Percentiles rank a stretch among this genome's conserved stretches.
phyloP scores from a whole-genome alignment of 2,329 filamentous ascomycete species.

The Aspergillus pseudotamarii region DNA sequence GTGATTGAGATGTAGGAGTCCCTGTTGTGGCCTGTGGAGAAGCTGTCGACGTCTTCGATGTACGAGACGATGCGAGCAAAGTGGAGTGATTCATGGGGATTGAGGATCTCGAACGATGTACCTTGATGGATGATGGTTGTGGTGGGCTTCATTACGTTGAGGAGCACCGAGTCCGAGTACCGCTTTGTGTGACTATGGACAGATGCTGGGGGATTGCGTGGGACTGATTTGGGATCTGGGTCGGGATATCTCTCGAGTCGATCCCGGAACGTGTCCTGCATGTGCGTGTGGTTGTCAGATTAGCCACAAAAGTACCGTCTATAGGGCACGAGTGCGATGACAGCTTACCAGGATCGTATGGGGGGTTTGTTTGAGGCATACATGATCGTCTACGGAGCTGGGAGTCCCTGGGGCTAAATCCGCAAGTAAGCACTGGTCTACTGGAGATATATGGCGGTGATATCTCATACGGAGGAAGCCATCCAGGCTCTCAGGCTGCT shows the following conservation, averaged over 20 bases:
- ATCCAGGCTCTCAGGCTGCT: conserved; percentile 30
- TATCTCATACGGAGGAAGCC: conserved; percentile 23
- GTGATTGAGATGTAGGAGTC: conserved; percentile 25
- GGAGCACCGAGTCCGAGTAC: conserved; percentile 32
- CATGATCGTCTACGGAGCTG: conserved; percentile 8
- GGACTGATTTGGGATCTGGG: conserved; percentile 18
- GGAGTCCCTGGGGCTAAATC: conserved; percentile 15
- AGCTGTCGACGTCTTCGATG: conserved; percentile 37
- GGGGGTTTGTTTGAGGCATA: conserved; percentile 11
- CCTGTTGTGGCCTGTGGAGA: conserved; percentile 24
- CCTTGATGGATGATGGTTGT: conserved; percentile 38
- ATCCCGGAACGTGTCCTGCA: conserved; percentile 37
- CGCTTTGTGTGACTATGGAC: conserved; percentile 22
- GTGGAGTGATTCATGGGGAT: conserved; percentile 39
- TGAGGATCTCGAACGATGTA: conserved; percentile 41
- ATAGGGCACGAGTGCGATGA: background rate
- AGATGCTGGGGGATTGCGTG: conserved; percentile 16
- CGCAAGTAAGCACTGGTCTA: conserved; percentile 7
- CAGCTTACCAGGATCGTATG: conserved; percentile 22
- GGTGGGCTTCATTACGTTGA: conserved; percentile 26
- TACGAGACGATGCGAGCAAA: conserved; percentile 40
- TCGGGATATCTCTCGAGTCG: conserved; percentile 27
- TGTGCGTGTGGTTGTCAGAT: background rate
- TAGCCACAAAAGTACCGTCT: background rate
- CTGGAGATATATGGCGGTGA: background rate